Percentiles rank a stretch among this genome's conserved stretches.
Evolutionary conservation across 2,329 filamentous ascomycete species (phyloP).

Genomic region (Diaporthe citrichinensis): DNA sequence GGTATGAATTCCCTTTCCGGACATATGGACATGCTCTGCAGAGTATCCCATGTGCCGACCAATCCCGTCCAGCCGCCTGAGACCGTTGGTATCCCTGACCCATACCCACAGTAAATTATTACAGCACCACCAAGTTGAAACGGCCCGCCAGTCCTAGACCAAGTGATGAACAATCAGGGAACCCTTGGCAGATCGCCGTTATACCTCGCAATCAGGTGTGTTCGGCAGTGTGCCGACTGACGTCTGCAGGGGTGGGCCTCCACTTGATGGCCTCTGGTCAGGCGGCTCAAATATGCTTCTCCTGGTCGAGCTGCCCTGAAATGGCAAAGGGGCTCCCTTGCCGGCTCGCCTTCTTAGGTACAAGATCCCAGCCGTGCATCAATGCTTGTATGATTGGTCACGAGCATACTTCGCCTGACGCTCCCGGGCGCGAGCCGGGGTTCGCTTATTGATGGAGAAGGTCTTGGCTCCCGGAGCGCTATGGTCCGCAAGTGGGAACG

Average conservation of each 20-base stretch:
- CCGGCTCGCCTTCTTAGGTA: not conserved
- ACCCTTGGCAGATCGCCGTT: conserved; percentile 1
- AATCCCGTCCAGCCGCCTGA: not conserved
- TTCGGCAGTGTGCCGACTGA: conserved; percentile 22
- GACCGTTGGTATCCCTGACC: not conserved
- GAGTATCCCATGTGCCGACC: not conserved
- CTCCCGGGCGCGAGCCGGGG: conserved; percentile 1
- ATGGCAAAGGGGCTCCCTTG: not conserved
- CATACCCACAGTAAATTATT: not conserved
- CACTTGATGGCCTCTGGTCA: not conserved
- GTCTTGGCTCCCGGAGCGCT: conserved; percentile 30
- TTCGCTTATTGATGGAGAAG: conserved; percentile 23
- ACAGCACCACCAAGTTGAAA: conserved; percentile 27
- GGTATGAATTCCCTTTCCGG: not conserved
- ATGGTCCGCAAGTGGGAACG: conserved; percentile 10
- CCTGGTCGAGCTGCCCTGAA: conserved; percentile 1
- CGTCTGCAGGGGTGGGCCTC: conserved; percentile 3
- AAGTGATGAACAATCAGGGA: conserved; percentile 1
- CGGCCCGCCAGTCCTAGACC: conserved; percentile 18
- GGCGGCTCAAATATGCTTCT: conserved; percentile 25
- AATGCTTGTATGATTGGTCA: conserved; percentile 24
- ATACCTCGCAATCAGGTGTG: not conserved
- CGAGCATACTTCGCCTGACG: not conserved
- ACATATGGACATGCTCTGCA: not conserved
- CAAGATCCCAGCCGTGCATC: conserved; percentile 15